Conservation (phyloP, 192 early-diverging fungal genomes). For the Backusella australiensis region DNA sequence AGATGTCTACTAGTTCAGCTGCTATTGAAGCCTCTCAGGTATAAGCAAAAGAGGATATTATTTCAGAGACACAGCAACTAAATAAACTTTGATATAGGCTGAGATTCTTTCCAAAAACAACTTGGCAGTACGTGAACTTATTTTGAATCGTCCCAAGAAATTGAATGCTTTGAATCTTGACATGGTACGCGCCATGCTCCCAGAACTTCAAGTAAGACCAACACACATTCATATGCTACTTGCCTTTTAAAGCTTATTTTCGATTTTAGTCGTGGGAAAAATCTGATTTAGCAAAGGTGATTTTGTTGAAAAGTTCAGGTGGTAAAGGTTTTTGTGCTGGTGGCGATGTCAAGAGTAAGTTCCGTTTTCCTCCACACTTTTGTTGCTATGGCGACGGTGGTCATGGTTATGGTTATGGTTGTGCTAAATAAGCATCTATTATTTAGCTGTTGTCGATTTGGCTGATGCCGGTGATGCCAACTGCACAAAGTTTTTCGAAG, state of each 20-base stretch:
- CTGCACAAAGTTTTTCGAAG: constrained; percentile 82
- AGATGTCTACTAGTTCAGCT: constrained; percentile 10
- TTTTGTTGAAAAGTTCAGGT: constrained; percentile 77
- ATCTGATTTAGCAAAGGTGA: constrained; percentile 84
- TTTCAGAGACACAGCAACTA: background rate
- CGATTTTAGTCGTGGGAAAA: constrained; percentile 73
- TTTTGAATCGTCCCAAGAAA: constrained; percentile 76
- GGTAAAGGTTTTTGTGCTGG: constrained; percentile 90
- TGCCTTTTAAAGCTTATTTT: background rate
- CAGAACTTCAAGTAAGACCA: constrained; percentile 66
- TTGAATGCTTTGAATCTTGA: constrained; percentile 83
- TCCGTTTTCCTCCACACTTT: background rate
- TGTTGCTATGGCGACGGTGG: background rate
- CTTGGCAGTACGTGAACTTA: constrained; percentile 18
- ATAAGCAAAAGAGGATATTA: background rate
- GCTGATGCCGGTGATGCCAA: constrained; percentile 47
- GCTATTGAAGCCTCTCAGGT: constrained; percentile 10
- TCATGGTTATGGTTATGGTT: background rate
- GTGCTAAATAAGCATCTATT: background rate
- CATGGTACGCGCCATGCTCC: constrained; percentile 82
- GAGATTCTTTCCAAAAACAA: constrained; percentile 13
- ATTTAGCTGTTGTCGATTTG: constrained; percentile 45
- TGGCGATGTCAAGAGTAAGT: constrained; percentile 66
- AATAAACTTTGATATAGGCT: background rate
- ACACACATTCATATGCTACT: background rate